These are phyloP conservation scores for Fusarium pilosicola DNA, from an alignment of 2,329 filamentous ascomycete species.

Conservation along the genomic window DNA sequence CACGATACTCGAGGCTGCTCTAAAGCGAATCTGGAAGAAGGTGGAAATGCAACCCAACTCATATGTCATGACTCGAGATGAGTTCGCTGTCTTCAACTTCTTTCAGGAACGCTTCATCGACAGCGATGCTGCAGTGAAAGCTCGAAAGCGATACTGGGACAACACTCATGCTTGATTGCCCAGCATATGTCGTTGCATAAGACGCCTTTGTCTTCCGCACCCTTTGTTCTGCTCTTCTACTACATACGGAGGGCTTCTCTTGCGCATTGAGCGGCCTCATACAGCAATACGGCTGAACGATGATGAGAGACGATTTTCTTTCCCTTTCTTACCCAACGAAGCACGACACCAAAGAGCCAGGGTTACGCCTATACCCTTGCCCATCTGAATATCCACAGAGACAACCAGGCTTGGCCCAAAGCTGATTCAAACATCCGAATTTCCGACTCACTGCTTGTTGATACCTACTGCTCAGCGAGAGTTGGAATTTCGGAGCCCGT, in stretches of 20 bases:
- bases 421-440: constrained; percentile 12
- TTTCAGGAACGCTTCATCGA: constrained; percentile 75
- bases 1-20: constrained; percentile 71
- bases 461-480: constrained; percentile 5
- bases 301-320: background rate
- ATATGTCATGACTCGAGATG: constrained; percentile 80
- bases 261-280: background rate
- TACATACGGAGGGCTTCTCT: background rate
- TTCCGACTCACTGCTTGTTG: constrained; percentile 1
- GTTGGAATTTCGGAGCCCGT: constrained; percentile 25
- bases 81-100: constrained; percentile 90
- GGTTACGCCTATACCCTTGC: background rate
- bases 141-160: constrained; percentile 65
- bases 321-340: background rate
- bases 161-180: constrained; percentile 50
- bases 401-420: background rate
- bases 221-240: background rate
- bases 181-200: constrained; percentile 11
- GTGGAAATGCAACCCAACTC: constrained; percentile 70
- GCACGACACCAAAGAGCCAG: background rate
- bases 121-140: constrained; percentile 57
- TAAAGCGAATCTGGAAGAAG: constrained; percentile 73
- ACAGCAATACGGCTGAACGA: background rate
- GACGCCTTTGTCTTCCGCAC: constrained; percentile 1
- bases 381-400: background rate